Base-by-base conservation (phyloP, 768 basidiomycete species). In the Pleurotus djamor region DNA sequence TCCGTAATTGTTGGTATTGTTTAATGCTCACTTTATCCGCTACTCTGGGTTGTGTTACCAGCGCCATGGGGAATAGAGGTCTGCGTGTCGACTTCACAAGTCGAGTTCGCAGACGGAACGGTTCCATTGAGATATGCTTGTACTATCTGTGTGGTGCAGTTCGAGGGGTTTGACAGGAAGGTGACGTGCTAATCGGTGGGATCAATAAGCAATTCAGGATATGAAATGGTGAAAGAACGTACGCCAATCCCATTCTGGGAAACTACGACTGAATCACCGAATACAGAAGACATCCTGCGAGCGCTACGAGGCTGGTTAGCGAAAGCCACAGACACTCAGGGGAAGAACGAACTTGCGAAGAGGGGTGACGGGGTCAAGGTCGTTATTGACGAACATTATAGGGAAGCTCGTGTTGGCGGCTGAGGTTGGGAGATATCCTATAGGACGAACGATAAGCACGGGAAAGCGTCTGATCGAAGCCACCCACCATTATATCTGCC, bases 211-310 rank as follows among this genome's bases (percentile, higher is more conserved):
- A 10, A 50, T 12, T 33, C 10, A 33, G 8, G 32, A 33, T 17
- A 1, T 28, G 21, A 28, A 28, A 28, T 28, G 21, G 49, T 5
- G 16, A 66, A 17, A 10, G 2, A 10, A 37, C 72, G 32, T 65
- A 80, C 77, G 8, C 79, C 77, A 12, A 71, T 63, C 9, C 74
- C 75, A 28, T 78, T 73, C 57, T 79, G 77, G 4, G 74, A 76
- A n/a, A 80, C 63, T 9, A 80, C 73, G 10, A 75, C 72, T 2
- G 77, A 74, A 17, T 63, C 65, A 3, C 66, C 60, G 64, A 79
- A 79, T 6, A 69, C 70, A 48, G 65, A 59, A 0, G 74, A 73
- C 60, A 71, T 77, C 47, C 75, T 75, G 60, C 72, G 72, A 2
- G 78, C 78, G 12, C 79, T 80, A 59, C 2, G 55, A 9, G 34